phyloP scores from a whole-genome alignment of 805 yeast genomes.

The Kazachstania africana region DNA sequence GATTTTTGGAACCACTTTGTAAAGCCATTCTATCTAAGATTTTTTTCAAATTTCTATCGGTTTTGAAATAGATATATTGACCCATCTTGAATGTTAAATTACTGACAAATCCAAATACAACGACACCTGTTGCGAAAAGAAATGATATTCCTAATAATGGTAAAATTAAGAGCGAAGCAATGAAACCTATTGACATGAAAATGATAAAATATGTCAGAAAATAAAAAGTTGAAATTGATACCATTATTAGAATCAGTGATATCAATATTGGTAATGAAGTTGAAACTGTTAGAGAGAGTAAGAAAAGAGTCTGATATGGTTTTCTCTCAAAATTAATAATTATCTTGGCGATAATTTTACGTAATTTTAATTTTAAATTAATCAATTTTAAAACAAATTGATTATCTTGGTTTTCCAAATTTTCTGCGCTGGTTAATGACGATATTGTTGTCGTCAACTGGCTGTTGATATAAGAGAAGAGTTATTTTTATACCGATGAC shows the following conservation, averaged over 20 bases:
- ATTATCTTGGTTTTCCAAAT: too few relatives aligned
- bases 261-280: conserved; percentile 5
- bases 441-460: too few relatives aligned
- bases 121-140: conserved; percentile 19
- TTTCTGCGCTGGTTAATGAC: too few relatives aligned
- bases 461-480: too few relatives aligned
- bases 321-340: conserved; percentile 8
- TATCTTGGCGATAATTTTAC: neutral
- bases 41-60: conserved; percentile 10
- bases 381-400: conserved; percentile 1
- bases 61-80: conserved; percentile 13
- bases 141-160: conserved; percentile 21
- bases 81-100: conserved; percentile 19
- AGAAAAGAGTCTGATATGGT: conserved; percentile 15
- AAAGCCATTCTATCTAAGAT: conserved; percentile 12
- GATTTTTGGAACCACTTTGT: too few relatives aligned
- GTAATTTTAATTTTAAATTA: conserved; percentile 1
- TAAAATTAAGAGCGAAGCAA: conserved; percentile 16
- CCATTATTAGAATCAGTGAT: conserved; percentile 8
- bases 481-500: too few relatives aligned
- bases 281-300: conserved; percentile 3
- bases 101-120: conserved; percentile 20
- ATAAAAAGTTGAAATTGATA: conserved; percentile 13
- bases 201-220: conserved; percentile 15
- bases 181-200: conserved; percentile 12